Conservation (phyloP, 1,139 yeast species). For the Yarrowia galli region DNA sequence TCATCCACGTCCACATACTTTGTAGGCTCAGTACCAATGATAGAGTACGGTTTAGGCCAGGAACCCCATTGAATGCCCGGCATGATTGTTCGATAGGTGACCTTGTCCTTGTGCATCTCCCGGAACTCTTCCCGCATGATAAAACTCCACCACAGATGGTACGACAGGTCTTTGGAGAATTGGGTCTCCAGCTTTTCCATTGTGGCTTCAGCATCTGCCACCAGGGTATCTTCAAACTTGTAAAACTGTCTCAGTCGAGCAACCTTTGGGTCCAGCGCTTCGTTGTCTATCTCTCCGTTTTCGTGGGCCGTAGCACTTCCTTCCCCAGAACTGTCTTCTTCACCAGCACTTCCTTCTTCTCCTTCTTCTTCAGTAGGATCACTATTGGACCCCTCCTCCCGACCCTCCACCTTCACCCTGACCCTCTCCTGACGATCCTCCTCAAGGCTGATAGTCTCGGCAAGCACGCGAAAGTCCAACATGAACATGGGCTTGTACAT, state of each 20-base stretch:
- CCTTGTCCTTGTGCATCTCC: no score
- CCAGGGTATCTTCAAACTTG: no score
- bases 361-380: background rate
- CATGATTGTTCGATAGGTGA: background rate
- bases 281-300: no score
- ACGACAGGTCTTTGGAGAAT: background rate
- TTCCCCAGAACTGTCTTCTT: background rate
- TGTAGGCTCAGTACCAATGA: background rate
- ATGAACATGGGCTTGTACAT: background rate
- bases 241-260: background rate
- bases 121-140: background rate
- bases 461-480: background rate
- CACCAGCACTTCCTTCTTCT: background rate
- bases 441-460: background rate
- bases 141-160: constrained; percentile 3
- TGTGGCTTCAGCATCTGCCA: background rate
- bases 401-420: background rate
- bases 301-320: no score
- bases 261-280: no score
- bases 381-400: no score
- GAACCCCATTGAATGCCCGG: background rate
- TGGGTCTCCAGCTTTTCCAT: background rate
- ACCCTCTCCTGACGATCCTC: background rate
- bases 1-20: constrained; percentile 5
- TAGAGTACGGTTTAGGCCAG: constrained; percentile 2